Conservation (phyloP, 202 grass and related monocot species). For the Schoenoplectus triqueter region DNA sequence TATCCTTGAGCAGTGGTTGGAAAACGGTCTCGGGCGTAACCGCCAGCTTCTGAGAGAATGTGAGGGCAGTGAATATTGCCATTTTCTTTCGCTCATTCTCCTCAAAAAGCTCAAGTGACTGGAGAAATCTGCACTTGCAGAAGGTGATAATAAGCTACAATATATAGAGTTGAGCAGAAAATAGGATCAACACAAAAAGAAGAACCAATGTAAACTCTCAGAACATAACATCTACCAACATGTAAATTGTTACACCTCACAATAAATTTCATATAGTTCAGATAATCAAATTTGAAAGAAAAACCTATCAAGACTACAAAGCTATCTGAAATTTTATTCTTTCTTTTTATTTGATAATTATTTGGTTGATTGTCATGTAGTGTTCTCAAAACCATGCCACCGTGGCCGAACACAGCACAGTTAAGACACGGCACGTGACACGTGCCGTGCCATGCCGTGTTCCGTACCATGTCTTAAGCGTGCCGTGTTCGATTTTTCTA, state of each 20-base stretch:
- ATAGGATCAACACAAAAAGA: background rate
- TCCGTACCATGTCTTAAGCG: no score
- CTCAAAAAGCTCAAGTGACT: slow-evolving; percentile 87
- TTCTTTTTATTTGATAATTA: background rate
- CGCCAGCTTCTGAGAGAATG: slow-evolving; percentile 90
- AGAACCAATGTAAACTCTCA: no score
- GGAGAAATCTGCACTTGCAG: slow-evolving; percentile 53
- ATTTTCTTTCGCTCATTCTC: slow-evolving; percentile 85
- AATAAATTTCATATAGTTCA: background rate
- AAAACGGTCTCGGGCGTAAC: slow-evolving; percentile 85
- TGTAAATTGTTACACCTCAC: background rate
- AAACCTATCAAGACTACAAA: background rate
- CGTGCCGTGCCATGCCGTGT: no score
- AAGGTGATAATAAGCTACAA: slow-evolving; percentile 17
- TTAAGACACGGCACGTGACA: no score
- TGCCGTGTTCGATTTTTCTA: no score
- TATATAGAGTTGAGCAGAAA: background rate
- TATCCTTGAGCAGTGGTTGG: slow-evolving; percentile 84
- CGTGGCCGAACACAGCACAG: no score
- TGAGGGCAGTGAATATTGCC: slow-evolving; percentile 83
- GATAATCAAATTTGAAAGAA: background rate
- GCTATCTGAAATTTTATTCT: background rate
- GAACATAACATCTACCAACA: no score
- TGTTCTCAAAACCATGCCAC: no score
- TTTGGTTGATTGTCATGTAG: background rate